Conservation (phyloP, 768 basidiomycete genomes). For the Mrakia frigida region DNA sequence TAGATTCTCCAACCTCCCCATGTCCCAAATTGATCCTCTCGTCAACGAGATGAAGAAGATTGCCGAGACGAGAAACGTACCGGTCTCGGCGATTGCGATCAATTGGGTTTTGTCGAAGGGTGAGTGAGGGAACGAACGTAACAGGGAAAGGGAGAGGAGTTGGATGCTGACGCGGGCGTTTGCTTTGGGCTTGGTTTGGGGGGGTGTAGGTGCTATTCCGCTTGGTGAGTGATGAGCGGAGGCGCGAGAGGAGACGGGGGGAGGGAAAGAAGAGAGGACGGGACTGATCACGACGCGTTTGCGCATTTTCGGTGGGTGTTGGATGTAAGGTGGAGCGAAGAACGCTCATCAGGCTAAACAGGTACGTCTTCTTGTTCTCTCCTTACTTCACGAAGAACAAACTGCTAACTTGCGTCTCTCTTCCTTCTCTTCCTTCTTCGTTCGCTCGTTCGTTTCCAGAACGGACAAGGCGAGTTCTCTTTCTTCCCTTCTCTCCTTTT, state of each 20-base stretch:
- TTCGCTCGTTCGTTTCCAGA: not conserved
- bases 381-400: too few species aligned
- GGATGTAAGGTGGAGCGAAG: conserved; percentile 34
- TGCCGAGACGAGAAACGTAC: conserved; percentile 39
- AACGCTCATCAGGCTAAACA: conserved; percentile 42
- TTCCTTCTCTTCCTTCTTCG: not conserved
- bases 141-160: too few species aligned
- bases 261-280: not conserved
- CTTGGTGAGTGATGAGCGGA: conserved; percentile 40
- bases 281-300: not conserved
- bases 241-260: not conserved
- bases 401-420: too few species aligned
- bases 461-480: conserved; percentile 16
- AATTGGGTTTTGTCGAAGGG: conserved; percentile 45
- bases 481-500: not conserved
- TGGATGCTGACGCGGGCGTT: too few species aligned
- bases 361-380: conserved; percentile 23
- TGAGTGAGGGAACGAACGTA: not conserved
- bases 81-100: conserved; percentile 42
- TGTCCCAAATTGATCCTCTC: conserved; percentile 42
- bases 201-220: conserved; percentile 36
- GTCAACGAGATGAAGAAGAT: conserved; percentile 39
- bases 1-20: conserved; percentile 36
- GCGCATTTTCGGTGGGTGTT: not conserved
- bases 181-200: not conserved